Evolutionary conservation across 148 eudicot species (phyloP).

Genomic region (Salicornia ramosissima): DNA sequence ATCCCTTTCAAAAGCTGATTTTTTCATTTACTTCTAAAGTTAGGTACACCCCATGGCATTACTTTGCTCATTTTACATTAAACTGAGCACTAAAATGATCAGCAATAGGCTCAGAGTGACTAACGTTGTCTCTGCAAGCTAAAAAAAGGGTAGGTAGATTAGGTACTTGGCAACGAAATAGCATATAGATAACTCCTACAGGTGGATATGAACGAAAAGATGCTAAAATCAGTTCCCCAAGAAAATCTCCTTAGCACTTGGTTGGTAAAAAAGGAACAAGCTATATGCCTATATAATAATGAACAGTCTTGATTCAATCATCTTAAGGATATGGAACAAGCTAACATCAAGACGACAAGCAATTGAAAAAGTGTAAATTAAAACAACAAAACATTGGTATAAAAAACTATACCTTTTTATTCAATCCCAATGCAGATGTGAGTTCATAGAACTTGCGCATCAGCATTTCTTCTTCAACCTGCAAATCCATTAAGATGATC

Average conservation of each 20-base stretch:
- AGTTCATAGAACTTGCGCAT: constrained; percentile 65
- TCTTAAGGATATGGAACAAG: too few species aligned
- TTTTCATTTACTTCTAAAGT: not conserved
- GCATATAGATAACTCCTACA: not conserved
- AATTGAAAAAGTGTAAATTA: not conserved
- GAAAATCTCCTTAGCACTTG: not conserved
- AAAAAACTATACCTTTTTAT: constrained; percentile 35
- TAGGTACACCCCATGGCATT: not conserved
- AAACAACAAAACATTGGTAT: not conserved
- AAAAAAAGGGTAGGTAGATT: not conserved
- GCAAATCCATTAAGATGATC: constrained; percentile 13
- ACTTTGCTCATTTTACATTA: not conserved
- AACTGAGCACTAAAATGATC: too few species aligned
- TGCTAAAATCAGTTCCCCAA: not conserved
- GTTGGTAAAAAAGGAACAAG: not conserved
- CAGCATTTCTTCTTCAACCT: constrained; percentile 77
- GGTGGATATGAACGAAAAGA: not conserved
- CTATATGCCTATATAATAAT: not conserved
- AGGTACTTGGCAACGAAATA: not conserved
- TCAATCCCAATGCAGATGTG: constrained; percentile 41
- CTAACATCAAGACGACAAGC: not conserved
- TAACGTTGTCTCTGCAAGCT: not conserved
- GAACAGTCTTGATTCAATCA: not conserved
- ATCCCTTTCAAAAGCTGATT: not conserved
- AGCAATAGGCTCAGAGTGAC: not conserved